Base-by-base conservation (phyloP, 495 filamentous ascomycete genomes). In the Penicillium bovifimosum region DNA sequence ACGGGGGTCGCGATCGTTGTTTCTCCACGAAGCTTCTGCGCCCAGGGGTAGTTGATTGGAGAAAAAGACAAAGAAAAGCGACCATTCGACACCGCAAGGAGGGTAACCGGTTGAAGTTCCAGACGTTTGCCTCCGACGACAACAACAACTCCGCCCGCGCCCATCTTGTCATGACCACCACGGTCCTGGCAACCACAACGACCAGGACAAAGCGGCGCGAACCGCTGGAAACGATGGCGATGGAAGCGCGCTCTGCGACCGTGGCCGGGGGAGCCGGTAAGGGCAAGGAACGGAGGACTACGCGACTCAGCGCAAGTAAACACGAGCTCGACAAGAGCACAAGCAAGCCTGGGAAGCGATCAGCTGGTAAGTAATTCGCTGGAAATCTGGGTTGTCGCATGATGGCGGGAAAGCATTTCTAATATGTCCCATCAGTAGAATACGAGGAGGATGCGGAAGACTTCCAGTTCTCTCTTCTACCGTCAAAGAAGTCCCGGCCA, bases 401-500 rank as follows among this genome's bases (percentile, higher is more conserved):
- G n/a, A 34, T 6, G 16, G 13, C 6, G 29, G 24, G 26, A 34
- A 55, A 65, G 47, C 65, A 39, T 8, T 32, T 35, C 47, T 59
- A 50, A 58, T 26, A 47, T 32, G 39, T 44, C 31, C 31, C 9
- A 40, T 9, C 5, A 53, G 38, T 58, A 79, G 75, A 52, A 33
- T 81, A 76, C 52, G 76, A 81, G 33, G 80, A 83, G 44, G 80
- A 80, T 52, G 65, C 65, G 40, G 80, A 77, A 45, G 80, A 77
- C 13, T 83, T 83, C 49, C 63, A 73, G 35, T 83, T 82, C 48
- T 73, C 76, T 9, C 69, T 78, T 42, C 68, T 73, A 29, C 67
- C 71, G 9, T 55, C 70, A 11, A 79, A 74, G 52, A 81, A 76
- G 46, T 41, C 67, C 13, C 72, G 65, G 42, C 51, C 66, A 26